phyloP scores from a whole-genome alignment of 257 asterid genomes.

The Handroanthus guayacan region DNA sequence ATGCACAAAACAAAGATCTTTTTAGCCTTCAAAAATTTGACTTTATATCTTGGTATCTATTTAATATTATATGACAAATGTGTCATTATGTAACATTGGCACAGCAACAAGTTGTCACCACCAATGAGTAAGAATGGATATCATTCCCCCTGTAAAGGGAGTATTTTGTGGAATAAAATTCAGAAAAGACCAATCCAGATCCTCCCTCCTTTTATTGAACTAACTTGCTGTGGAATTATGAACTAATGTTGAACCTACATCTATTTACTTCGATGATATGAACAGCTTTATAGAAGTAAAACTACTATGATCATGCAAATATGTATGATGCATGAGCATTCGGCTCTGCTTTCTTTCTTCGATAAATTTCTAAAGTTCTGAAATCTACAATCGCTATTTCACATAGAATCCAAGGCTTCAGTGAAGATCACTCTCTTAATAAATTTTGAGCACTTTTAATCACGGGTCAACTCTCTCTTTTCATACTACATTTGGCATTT shows the following conservation, averaged over 20 bases:
- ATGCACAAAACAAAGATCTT: too few relatives aligned
- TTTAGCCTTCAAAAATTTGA: neutral
- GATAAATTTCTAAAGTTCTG: neutral
- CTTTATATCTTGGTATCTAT: neutral
- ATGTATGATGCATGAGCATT: neutral
- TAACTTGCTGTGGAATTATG: too few relatives aligned
- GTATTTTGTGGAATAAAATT: neutral
- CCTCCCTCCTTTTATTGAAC: neutral
- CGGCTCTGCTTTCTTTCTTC: neutral
- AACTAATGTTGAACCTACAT: neutral
- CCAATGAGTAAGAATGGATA: neutral
- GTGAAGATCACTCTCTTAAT: neutral
- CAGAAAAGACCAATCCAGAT: neutral
- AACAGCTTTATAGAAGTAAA: slow-evolving; percentile 6
- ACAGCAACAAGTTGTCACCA: neutral
- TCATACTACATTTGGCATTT: neutral
- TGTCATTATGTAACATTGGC: neutral
- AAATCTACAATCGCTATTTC: neutral
- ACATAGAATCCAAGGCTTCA: neutral
- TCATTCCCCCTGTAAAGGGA: neutral
- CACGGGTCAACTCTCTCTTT: neutral
- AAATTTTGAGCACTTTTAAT: too few relatives aligned
- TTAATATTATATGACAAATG: neutral
- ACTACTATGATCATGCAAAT: neutral
- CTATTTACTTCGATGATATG: neutral